Conservation (phyloP, 306 rosid genomes). For the Glycine tomentella region DNA sequence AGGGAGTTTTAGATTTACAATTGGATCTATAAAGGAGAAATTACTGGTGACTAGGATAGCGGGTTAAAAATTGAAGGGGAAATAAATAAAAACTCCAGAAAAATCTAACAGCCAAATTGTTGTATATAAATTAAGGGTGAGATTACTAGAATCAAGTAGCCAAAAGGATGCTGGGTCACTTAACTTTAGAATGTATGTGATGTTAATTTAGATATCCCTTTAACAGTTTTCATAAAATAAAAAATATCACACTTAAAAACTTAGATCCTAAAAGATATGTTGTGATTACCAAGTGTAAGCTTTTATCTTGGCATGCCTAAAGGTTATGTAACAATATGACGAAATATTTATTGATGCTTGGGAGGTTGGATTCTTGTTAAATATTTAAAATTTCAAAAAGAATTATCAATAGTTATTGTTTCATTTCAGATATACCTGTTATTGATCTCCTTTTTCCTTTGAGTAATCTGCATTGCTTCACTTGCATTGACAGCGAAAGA, state of each 20-base stretch:
- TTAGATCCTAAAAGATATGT: not conserved
- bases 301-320: constrained; percentile 24
- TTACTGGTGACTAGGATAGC: constrained; percentile 16
- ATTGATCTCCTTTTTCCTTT: constrained; percentile 34
- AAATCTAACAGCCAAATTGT: constrained; percentile 8
- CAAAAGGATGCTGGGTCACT: constrained; percentile 1
- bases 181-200: not conserved
- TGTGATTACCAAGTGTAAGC: constrained; percentile 7
- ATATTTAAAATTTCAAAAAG: not conserved
- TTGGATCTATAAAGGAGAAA: constrained; percentile 8
- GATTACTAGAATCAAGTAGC: constrained; percentile 9
- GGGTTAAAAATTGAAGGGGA: not conserved
- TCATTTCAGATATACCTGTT: constrained; percentile 38
- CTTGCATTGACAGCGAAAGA: constrained; percentile 78
- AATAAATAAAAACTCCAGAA: not conserved
- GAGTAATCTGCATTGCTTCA: constrained; percentile 39
- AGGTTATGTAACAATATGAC: not conserved
- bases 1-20: constrained; percentile 4
- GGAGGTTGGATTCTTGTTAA: constrained; percentile 27
- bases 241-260: not conserved
- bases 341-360: constrained; percentile 13
- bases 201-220: not conserved
- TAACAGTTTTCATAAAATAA: not conserved
- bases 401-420: constrained; percentile 26
- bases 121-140: not conserved